Evolutionary conservation across 441 rosid species (phyloP), one percentile per base, ranked within the genome.

Genomic region (Croton setiger): DNA sequence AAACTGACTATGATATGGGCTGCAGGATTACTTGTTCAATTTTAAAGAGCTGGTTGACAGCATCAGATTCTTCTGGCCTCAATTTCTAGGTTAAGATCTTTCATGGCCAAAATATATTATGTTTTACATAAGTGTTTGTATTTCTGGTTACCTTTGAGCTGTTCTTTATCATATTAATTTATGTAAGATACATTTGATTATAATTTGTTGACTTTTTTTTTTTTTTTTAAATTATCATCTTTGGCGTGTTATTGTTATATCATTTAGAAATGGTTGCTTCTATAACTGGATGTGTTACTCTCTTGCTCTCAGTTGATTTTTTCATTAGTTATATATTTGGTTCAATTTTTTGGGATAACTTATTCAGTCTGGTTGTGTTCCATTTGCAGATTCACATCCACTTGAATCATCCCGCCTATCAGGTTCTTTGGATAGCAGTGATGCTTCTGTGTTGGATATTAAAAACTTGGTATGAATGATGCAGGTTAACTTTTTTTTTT

Each of bases 31-130:
- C 66, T 72, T 70, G 44, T 71, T 74, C 84, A 77, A 68, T 78
- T 79, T 80, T 80, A 80, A 83, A 81, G 85, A 76, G 86, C 84
- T 81, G 86, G 78, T 83, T 81, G 85, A 83, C 84, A 82, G 82
- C 81, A 68, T 72, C 75, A 67, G 81, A 75, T 81, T 71, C 63
- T 76, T 74, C 77, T 81, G 78, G 79, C 85, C 79, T 74, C 87
- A 79, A 63, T 75, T 56, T 81, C 75, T 87, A 83, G 84, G 87
- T 87, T 70, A 85, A 75, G 69, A 80, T 81, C 84, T 80, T 80
- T 83, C 77, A 68, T 75, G 80, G 75, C 74, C 76, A 52, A 58
- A 27, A 63, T 72, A 59, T 78, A 48, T 74, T 33, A 27, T 43
- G 31, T 70, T 77, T 67, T 67, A 57, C 66, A n/a, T 21, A 45